Evolutionary conservation across 148 eudicot species (phyloP), one percentile per base, ranked within the genome.

Genomic region (Diospyros lotus): DNA sequence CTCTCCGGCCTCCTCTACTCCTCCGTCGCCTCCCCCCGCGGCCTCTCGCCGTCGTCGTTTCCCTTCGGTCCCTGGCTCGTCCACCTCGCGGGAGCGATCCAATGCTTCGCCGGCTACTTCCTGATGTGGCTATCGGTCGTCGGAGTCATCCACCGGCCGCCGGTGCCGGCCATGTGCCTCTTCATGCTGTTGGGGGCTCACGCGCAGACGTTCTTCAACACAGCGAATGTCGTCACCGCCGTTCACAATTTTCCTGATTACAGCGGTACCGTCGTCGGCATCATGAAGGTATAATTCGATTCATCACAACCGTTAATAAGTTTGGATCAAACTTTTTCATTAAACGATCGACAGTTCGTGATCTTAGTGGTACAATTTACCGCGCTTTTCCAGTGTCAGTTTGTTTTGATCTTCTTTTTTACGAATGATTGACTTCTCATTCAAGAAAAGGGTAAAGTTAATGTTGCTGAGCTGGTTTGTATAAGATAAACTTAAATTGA

Each of bases 171-270:
- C 0, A 86, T 89, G 89, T 90, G 97, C 71, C n/a, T 86, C 9
- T 92, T 88, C 46, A 90, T 95, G 91, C 85, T 88, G 43, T 7
- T 92, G 58, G 97, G 94, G 12, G 93, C 92, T 0, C 97, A 95
- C 70, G 88, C 97, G 15, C 97, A 92, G 90, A 93, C 98, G 2
- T 95, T 89, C 60, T 90, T 95, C 75, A 95, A 90, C 64, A 95
- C 98, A 14, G 90, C 91, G 2, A 93, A 95, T 74, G 97, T 95
- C 65, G 97, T 95, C 66, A 87, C 91, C 2, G 91, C 84, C 5
- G 98, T 95, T 0, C 78, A 77, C 54, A 92, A 95, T 73, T 95
- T 95, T 44, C 90, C 87, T 1, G 84, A 79, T 52, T 89, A 82
- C 72, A 80, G 94, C 50, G 98, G 98, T 2, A 95, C 98, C 18